Base-by-base conservation (phyloP, 164 flowering plant genomes). In the Chimonanthus praecox region DNA sequence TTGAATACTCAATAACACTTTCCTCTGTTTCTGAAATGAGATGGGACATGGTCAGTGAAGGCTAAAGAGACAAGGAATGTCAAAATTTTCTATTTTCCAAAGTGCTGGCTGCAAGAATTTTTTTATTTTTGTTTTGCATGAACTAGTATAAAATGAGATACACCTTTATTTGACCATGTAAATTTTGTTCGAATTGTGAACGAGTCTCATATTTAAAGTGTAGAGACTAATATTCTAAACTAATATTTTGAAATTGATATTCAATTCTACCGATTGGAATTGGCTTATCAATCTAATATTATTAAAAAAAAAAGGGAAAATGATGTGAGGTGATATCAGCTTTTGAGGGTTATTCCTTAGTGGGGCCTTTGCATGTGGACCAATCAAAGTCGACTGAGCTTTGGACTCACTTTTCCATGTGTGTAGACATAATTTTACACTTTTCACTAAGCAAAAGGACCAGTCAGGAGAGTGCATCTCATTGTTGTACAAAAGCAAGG, bases 41-140 rank as follows among this genome's bases (percentile, higher is more conserved):
- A 33, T 65, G 33, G 65, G 65, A 11, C 65, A 20, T 62, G 20
- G 65, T 62, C 65, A 62, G 15, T 33, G 20, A 62, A 62, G 65
- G 65, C 33, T 62, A 62, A 8, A 18, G 65, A 62, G 65, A 62
- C n/a, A 62, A 62, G 33, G 65, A 62, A 62, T 62, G 65, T 62
- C 65, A 20, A 62, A 20, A 62, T 62, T 33, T 33, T 33, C 65
- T 3, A 62, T 33, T 6, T 62, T 62, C 65, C 20, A 33, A 33
- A 33, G 33, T 33, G 33, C 33, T 1, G 33, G 33, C 33, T 0
- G 33, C 33, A 33, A 33, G 33, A 33, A 33, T 33, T 33, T 33
- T 21, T 33, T 33, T 33, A 33, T 1, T 33, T 33, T 33, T 33
- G 33, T 33, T 33, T 33, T 1, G 2, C 33, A 33, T 33, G 33